Percentiles rank a stretch among this genome's conserved stretches.
These are phyloP conservation scores for Chamaecyparis obtusa DNA, from an alignment of 75 land plant genomes.

Conservation along the genomic window DNA sequence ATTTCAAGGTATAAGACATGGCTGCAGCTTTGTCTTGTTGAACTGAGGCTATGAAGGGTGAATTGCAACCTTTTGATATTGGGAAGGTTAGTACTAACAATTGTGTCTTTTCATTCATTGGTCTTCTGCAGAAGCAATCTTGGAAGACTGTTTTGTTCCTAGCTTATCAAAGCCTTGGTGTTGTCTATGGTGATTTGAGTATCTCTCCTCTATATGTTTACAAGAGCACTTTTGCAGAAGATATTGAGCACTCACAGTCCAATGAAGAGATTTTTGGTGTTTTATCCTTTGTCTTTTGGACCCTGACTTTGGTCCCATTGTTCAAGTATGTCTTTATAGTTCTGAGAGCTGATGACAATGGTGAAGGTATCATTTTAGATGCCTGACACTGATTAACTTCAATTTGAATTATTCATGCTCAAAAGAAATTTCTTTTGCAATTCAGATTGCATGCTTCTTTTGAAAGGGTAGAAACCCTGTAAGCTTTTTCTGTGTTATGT, in stretches of 20 bases:
- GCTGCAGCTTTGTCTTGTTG: not conserved
- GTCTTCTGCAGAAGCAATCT: conserved; percentile 7
- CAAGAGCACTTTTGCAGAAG: conserved; percentile 35
- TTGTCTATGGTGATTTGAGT: conserved; percentile 47
- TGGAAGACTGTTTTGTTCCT: conserved; percentile 18
- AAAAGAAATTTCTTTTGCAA: not conserved
- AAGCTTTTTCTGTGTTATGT: not conserved
- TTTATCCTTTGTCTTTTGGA: conserved; percentile 39
- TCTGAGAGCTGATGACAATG: conserved; percentile 45
- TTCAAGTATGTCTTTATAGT: conserved; percentile 36
- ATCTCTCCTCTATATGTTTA: conserved; percentile 44
- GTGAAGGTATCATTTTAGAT: conserved; percentile 29
- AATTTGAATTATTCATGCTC: not conserved
- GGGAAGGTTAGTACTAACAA: not conserved
- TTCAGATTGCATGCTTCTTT: conserved; percentile 2
- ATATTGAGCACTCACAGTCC: conserved; percentile 9
- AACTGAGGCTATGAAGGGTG: not conserved
- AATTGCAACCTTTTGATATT: not conserved
- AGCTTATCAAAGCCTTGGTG: conserved; percentile 45
- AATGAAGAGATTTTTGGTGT: conserved; percentile 43
- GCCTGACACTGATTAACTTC: not conserved
- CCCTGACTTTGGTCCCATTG: conserved; percentile 34
- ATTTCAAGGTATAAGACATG: not conserved
- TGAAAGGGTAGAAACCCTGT: not conserved
- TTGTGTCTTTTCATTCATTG: not conserved